Conservation (phyloP, 2,329 filamentous ascomycete species). For the Colletotrichum sojae region DNA sequence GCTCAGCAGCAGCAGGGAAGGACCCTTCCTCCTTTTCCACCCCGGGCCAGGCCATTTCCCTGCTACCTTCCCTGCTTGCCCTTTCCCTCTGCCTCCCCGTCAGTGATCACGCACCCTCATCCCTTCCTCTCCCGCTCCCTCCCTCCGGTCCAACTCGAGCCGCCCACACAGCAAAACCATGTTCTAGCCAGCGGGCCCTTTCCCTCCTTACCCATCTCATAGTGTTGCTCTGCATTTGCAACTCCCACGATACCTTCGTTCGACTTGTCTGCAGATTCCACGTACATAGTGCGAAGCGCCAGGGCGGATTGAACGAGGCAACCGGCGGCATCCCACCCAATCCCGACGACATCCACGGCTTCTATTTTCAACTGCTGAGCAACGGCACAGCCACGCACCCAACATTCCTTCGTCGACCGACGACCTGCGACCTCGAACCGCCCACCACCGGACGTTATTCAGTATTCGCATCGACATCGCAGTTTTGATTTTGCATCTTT, state of each 20-base stretch:
- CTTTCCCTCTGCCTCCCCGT: conserved; percentile 18
- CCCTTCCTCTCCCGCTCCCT: conserved; percentile 39
- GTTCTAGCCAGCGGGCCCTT: conserved; percentile 31
- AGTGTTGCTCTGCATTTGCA: conserved; percentile 20
- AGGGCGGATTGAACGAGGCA: conserved; percentile 7
- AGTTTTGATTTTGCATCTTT: background rate
- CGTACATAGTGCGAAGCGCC: conserved; percentile 11
- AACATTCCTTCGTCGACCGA: conserved; percentile 6
- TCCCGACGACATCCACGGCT: conserved; percentile 23
- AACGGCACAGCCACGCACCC: conserved; percentile 15
- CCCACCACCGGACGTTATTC: background rate
- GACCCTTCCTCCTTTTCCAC: conserved; percentile 36
- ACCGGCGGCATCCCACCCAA: conserved; percentile 22
- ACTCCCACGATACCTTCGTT: conserved; percentile 33
- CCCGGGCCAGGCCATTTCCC: conserved; percentile 33
- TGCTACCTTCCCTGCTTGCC: conserved; percentile 24
- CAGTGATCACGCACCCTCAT: conserved; percentile 31
- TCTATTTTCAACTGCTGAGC: conserved; percentile 4
- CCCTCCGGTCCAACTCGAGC: conserved; percentile 26
- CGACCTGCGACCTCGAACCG: background rate
- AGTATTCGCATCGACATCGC: background rate
- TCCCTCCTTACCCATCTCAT: conserved; percentile 21
- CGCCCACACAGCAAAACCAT: conserved; percentile 30
- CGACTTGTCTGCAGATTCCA: background rate
- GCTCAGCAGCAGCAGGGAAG: conserved; percentile 17